phyloP scores from a whole-genome alignment of 225 moss, liverwort and hornwort species.

The Sphagnum contortum region DNA sequence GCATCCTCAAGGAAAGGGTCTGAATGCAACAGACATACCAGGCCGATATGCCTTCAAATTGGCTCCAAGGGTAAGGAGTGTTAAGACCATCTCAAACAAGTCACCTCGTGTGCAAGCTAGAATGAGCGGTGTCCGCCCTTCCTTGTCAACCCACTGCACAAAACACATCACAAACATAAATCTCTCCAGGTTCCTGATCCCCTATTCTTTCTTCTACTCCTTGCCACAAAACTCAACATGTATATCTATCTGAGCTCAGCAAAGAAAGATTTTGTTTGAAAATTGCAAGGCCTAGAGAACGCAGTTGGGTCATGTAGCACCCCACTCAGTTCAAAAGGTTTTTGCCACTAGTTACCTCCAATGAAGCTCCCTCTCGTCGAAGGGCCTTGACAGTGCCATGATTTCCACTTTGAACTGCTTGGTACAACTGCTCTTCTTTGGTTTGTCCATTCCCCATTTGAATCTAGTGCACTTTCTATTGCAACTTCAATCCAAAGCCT shows the following conservation, averaged over 20 bases:
- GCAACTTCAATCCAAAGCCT: too few relatives aligned
- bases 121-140: slow-evolving; percentile 85
- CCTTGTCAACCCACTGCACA: slow-evolving; percentile 85
- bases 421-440: slow-evolving; percentile 88
- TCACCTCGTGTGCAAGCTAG: slow-evolving; percentile 94
- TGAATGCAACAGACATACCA: slow-evolving; percentile 30
- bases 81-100: slow-evolving; percentile 95
- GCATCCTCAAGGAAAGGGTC: too few relatives aligned
- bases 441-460: slow-evolving; percentile 83
- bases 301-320: too few relatives aligned
- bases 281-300: too few relatives aligned
- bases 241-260: too few relatives aligned
- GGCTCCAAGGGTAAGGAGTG: slow-evolving; percentile 78
- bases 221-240: too few relatives aligned
- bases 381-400: slow-evolving; percentile 68
- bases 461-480: not conserved
- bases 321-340: too few relatives aligned
- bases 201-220: too few relatives aligned
- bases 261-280: too few relatives aligned
- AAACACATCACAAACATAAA: slow-evolving; percentile 1
- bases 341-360: slow-evolving; percentile 40
- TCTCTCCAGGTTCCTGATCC: too few relatives aligned
- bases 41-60: slow-evolving; percentile 72
- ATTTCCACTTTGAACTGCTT: slow-evolving; percentile 69
- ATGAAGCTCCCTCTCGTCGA: slow-evolving; percentile 71